A percentile compares a stretch with the other conserved stretches of the same genome.
Conservation (phyloP, 169 alveolate genomes). For the Plasmodium relictum region DNA sequence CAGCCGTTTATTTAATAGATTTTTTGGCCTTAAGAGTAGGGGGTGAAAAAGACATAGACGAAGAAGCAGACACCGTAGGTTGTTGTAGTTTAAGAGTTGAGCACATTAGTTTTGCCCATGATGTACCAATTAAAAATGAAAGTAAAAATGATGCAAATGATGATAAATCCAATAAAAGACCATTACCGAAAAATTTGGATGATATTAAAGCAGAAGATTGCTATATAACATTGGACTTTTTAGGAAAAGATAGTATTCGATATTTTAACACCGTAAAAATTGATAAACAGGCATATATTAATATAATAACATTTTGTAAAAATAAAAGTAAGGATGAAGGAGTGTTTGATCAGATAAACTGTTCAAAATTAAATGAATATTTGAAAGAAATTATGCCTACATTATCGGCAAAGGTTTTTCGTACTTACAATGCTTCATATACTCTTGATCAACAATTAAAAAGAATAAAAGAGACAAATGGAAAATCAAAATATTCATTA, state of each 20-base stretch:
- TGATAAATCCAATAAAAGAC: conserved; percentile 62
- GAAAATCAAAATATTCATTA: conserved; percentile 26
- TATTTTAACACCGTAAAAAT: conserved; percentile 95
- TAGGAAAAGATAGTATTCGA: conserved; percentile 98
- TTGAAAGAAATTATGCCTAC: conserved; percentile 97
- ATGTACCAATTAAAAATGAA: conserved; percentile 51
- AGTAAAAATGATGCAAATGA: conserved; percentile 38
- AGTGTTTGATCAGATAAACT: conserved; percentile 92
- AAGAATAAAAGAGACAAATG: conserved; percentile 77
- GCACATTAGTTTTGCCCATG: conserved; percentile 91
- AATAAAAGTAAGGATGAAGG: conserved; percentile 93
- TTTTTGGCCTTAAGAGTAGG: conserved; percentile 99
- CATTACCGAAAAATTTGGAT: conserved; percentile 45
- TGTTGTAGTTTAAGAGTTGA: conserved; percentile 98
- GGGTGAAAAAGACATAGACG: conserved; percentile 98
- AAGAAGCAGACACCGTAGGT: conserved; percentile 99
- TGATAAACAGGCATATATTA: conserved; percentile 90
- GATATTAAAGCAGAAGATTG: conserved; percentile 74
- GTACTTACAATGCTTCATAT: conserved; percentile 99
- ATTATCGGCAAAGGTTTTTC: conserved; percentile 98
- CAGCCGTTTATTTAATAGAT: conserved; percentile 99
- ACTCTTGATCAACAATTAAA: conserved; percentile 95
- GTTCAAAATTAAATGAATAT: conserved; percentile 93
- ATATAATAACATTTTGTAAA: conserved; percentile 87
- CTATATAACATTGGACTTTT: conserved; percentile 93